phyloP scores from a whole-genome alignment of 345 rosid genomes.

The Eucalyptus globulus region DNA sequence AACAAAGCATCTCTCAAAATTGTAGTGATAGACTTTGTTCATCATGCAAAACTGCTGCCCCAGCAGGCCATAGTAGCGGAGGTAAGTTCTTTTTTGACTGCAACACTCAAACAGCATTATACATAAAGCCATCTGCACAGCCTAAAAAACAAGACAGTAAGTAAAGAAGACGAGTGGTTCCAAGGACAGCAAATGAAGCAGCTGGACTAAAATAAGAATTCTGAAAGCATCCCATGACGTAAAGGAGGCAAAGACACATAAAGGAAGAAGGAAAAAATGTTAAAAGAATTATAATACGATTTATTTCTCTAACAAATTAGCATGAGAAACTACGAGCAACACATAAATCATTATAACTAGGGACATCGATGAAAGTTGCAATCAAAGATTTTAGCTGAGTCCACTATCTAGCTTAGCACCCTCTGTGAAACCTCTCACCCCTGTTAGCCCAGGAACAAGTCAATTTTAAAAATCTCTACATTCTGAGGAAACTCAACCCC shows the following conservation, averaged over 20 bases:
- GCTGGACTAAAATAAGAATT: not conserved
- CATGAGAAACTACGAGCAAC: not conserved
- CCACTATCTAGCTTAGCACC: not conserved
- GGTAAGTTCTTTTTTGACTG: constrained; percentile 89
- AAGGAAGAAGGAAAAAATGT: not conserved
- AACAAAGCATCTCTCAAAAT: constrained; percentile 82
- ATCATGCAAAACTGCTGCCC: constrained; percentile 92
- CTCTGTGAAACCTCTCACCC: not conserved
- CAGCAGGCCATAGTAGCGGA: constrained; percentile 73
- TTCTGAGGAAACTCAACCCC: not conserved
- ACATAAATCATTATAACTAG: not conserved
- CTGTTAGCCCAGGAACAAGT: not conserved
- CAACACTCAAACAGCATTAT: constrained; percentile 91
- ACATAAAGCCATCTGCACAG: constrained; percentile 75
- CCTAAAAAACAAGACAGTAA: not conserved
- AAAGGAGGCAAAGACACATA: not conserved
- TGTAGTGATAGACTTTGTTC: constrained; percentile 77
- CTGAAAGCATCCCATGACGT: not conserved
- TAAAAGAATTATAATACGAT: not conserved
- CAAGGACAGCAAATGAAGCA: not conserved
- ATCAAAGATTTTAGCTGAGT: not conserved
- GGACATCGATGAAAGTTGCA: not conserved
- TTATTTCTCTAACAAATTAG: not conserved
- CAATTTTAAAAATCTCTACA: not conserved
- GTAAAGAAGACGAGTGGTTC: not conserved